phyloP scores from a whole-genome alignment of 495 filamentous ascomycete species.

The Podospora conica region DNA sequence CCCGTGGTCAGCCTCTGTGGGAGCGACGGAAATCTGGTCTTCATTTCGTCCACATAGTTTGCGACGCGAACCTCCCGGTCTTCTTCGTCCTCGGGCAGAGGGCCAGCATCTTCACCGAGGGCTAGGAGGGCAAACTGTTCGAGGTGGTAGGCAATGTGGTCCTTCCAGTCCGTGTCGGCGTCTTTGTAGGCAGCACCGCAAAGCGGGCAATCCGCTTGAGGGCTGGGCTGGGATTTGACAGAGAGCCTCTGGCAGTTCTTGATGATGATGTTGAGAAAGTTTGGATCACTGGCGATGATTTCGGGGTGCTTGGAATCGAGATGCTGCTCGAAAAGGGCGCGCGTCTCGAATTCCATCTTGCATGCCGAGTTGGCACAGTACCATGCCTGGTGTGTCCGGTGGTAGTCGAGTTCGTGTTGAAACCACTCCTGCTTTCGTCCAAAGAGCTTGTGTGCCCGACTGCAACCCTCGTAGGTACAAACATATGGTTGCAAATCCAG shows the following conservation, averaged over 20 bases:
- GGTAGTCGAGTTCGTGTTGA: slow-evolving; percentile 17
- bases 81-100: not conserved
- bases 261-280: not conserved
- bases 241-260: not conserved
- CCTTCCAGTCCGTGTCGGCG: not conserved
- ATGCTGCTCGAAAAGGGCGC: not conserved
- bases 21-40: too few relatives aligned
- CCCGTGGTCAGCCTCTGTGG: not conserved
- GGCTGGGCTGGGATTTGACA: not conserved
- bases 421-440: slow-evolving; percentile 16
- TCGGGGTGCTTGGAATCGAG: not conserved
- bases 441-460: slow-evolving; percentile 9
- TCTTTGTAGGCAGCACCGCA: not conserved
- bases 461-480: slow-evolving; percentile 20
- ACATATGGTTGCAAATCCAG: slow-evolving; percentile 22
- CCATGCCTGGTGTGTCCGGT: slow-evolving; percentile 18
- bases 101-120: not conserved
- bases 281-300: not conserved
- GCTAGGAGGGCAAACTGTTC: slow-evolving; percentile 1
- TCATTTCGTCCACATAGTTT: not conserved
- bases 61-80: not conserved
- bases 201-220: not conserved
- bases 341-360: slow-evolving; percentile 6
- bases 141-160: slow-evolving; percentile 3
- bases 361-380: slow-evolving; percentile 13